Percentiles rank a stretch among this genome's conserved stretches.
Conservation (phyloP, 192 early-diverging fungal genomes). For the Mortierella antarctica region DNA sequence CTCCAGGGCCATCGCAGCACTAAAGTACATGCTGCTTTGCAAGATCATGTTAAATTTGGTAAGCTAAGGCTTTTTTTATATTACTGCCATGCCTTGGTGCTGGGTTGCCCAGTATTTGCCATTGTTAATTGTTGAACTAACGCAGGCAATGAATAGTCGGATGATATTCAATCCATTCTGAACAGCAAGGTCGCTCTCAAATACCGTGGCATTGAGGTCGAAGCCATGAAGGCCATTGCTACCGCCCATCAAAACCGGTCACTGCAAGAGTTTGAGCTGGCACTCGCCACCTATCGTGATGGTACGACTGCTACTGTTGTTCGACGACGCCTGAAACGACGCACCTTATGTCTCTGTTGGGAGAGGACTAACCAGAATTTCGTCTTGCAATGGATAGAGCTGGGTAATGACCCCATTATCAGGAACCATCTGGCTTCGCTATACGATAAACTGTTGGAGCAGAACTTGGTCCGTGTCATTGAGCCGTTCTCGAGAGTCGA, state of each 20-base stretch:
- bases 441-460: constrained; percentile 96
- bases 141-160: constrained; percentile 67
- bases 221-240: constrained; percentile 95
- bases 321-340: no score
- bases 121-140: not conserved
- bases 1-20: constrained; percentile 83
- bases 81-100: not conserved
- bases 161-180: constrained; percentile 92
- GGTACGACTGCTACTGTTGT: constrained; percentile 55
- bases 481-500: constrained; percentile 98
- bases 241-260: constrained; percentile 97
- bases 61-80: constrained; percentile 13
- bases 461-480: constrained; percentile 96
- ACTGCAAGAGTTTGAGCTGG: constrained; percentile 94
- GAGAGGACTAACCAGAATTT: no score
- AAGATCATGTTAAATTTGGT: constrained; percentile 99
- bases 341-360: no score
- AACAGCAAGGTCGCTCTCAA: constrained; percentile 92
- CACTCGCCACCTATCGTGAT: constrained; percentile 85
- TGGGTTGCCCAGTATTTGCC: not conserved
- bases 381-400: constrained; percentile 60
- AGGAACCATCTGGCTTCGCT: constrained; percentile 90
- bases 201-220: constrained; percentile 89
- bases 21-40: constrained; percentile 99
- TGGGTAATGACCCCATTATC: constrained; percentile 94